Evolutionary conservation across 129 eudicot genomes (phyloP).

Genomic region (Flaveria linearis): DNA sequence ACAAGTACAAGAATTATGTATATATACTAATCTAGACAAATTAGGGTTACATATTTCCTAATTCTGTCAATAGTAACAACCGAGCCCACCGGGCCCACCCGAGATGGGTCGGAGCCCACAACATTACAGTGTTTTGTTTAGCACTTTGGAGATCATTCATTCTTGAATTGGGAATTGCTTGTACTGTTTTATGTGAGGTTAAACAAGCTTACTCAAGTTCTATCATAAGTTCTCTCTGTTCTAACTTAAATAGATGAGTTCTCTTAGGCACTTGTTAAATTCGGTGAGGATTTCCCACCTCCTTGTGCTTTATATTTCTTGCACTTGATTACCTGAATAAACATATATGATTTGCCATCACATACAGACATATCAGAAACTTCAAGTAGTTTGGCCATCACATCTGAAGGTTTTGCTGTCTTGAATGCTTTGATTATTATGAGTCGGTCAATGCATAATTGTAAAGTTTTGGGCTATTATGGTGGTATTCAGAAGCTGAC

Average conservation of each 20-base stretch:
- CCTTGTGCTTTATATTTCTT: slow-evolving; percentile 10
- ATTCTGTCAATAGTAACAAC: no score
- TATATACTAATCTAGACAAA: no score
- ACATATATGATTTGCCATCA: slow-evolving; percentile 37
- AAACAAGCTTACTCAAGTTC: no score
- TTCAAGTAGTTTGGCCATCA: slow-evolving; percentile 44
- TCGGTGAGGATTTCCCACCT: slow-evolving; percentile 13
- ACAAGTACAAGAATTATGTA: no score
- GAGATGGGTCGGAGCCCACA: no score
- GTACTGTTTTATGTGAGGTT: no score
- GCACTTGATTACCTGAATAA: slow-evolving; percentile 33
- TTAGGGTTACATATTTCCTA: no score
- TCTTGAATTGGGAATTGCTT: no score
- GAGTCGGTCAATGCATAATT: slow-evolving; percentile 77
- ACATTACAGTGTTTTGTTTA: no score
- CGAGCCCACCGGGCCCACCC: no score
- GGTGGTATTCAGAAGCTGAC: slow-evolving; percentile 90
- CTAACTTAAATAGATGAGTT: slow-evolving; percentile 17
- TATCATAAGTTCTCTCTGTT: not conserved
- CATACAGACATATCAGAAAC: slow-evolving; percentile 50
- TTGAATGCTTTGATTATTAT: slow-evolving; percentile 77
- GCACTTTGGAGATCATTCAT: no score
- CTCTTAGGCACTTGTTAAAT: slow-evolving; percentile 19
- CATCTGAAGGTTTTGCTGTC: slow-evolving; percentile 67
- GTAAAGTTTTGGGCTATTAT: slow-evolving; percentile 86